phyloP scores from a whole-genome alignment of 1,139 yeast genomes.

The Pneumocystis sp. region DNA sequence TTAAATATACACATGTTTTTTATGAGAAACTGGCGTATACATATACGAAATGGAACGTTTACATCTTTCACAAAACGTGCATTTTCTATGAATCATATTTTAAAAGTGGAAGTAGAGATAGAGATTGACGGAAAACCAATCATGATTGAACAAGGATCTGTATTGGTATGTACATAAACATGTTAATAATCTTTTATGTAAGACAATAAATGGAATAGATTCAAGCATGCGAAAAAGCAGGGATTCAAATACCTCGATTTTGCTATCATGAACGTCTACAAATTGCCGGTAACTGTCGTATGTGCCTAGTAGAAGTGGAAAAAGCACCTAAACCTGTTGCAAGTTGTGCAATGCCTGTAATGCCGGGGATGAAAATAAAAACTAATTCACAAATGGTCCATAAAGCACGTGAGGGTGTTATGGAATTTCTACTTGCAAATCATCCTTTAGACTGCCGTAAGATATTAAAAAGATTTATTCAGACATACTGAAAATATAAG shows the following conservation, averaged over 20 bases:
- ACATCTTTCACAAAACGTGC: conserved; percentile 8
- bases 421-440: conserved; percentile 75
- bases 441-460: conserved; percentile 75
- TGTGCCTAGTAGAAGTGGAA: conserved; percentile 85
- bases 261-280: conserved; percentile 87
- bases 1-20: not conserved
- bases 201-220: conserved; percentile 28
- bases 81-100: conserved; percentile 21
- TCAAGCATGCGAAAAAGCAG: conserved; percentile 87
- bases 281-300: conserved; percentile 88
- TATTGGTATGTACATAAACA: conserved; percentile 29
- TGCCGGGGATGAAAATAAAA: conserved; percentile 75
- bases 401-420: conserved; percentile 80
- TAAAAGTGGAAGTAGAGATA: conserved; percentile 48
- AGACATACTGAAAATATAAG: not conserved
- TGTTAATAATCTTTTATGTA: not conserved
- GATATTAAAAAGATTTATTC: not conserved
- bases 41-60: not conserved
- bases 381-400: conserved; percentile 68
- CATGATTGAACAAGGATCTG: conserved; percentile 70
- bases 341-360: conserved; percentile 83
- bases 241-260: conserved; percentile 74
- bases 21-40: conserved; percentile 7
- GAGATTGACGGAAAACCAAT: conserved; percentile 69
- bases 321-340: conserved; percentile 84